Evolutionary conservation across 1,284 basidiomycete genomes (phyloP).

Genomic region (Puccinia sorghi): DNA sequence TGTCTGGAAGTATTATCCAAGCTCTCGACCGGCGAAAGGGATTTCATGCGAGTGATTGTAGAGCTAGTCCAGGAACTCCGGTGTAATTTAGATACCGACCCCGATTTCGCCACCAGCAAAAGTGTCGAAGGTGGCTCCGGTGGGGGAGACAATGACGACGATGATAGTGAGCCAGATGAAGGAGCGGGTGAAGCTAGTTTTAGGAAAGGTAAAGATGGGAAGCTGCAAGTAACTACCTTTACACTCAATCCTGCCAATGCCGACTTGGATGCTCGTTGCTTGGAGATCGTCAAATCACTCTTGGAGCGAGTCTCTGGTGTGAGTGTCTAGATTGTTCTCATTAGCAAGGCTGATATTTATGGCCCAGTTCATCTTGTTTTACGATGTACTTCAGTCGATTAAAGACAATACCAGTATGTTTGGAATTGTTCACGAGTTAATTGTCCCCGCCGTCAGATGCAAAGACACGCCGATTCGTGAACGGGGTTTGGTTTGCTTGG

Average conservation of each 20-base stretch:
- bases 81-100: conserved; percentile 59
- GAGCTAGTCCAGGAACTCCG: conserved; percentile 87
- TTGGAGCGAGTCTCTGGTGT: conserved; percentile 88
- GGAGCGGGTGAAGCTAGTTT: conserved; percentile 48
- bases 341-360: neutral
- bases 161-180: conserved; percentile 45
- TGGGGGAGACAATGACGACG: conserved; percentile 46
- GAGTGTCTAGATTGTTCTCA: conserved; percentile 56
- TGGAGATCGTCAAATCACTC: conserved; percentile 86
- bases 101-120: conserved; percentile 51
- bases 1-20: conserved; percentile 85
- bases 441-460: conserved; percentile 83
- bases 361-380: neutral
- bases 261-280: conserved; percentile 72
- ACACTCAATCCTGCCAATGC: conserved; percentile 64
- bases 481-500: conserved; percentile 80
- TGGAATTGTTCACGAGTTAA: conserved; percentile 83
- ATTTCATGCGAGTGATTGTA: conserved; percentile 89
- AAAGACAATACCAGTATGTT: conserved; percentile 92
- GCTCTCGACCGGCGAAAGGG: conserved; percentile 80
- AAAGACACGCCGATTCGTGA: conserved; percentile 82
- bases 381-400: conserved; percentile 66
- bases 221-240: conserved; percentile 34
- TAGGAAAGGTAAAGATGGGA: conserved; percentile 32
- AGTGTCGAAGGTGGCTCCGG: conserved; percentile 60